These are phyloP conservation scores for Hanseniaspora nectarophila DNA, from an alignment of 805 yeast genomes.

Conservation along the genomic window DNA sequence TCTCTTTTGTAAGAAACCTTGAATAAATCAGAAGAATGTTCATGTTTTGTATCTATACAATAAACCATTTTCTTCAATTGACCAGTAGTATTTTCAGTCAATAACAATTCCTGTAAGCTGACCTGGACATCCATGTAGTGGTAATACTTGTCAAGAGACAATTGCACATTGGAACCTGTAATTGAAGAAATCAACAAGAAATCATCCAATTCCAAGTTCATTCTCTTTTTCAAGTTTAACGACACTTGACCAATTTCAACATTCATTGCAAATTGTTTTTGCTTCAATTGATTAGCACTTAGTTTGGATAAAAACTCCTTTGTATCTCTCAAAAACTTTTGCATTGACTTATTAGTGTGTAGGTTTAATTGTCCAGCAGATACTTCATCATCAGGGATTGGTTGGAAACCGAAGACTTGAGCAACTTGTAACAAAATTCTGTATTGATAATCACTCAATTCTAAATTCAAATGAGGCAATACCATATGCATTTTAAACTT, in stretches of 20 bases:
- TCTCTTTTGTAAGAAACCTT: conserved; percentile 45
- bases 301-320: conserved; percentile 29
- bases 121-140: conserved; percentile 56
- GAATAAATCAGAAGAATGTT: conserved; percentile 38
- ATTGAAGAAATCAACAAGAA: conserved; percentile 63
- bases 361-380: conserved; percentile 13
- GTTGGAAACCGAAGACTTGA: conserved; percentile 30
- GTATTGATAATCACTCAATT: conserved; percentile 81
- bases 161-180: conserved; percentile 49
- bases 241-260: conserved; percentile 56
- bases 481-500: conserved; percentile 62
- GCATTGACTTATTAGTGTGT: conserved; percentile 15
- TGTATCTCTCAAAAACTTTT: conserved; percentile 22
- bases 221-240: conserved; percentile 56
- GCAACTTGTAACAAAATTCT: conserved; percentile 71
- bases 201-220: conserved; percentile 44
- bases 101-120: conserved; percentile 48
- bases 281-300: conserved; percentile 37
- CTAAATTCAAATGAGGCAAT: conserved; percentile 58
- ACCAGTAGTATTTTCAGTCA: conserved; percentile 57
- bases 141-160: conserved; percentile 49
- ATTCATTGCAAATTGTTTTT: conserved; percentile 58
- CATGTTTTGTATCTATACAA: conserved; percentile 39
- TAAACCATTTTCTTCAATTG: conserved; percentile 62
- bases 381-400: conserved; percentile 42